These are phyloP conservation scores for Entomortierella beljakovae DNA, from an alignment of 192 early-diverging fungal genomes.

Conservation along the genomic window DNA sequence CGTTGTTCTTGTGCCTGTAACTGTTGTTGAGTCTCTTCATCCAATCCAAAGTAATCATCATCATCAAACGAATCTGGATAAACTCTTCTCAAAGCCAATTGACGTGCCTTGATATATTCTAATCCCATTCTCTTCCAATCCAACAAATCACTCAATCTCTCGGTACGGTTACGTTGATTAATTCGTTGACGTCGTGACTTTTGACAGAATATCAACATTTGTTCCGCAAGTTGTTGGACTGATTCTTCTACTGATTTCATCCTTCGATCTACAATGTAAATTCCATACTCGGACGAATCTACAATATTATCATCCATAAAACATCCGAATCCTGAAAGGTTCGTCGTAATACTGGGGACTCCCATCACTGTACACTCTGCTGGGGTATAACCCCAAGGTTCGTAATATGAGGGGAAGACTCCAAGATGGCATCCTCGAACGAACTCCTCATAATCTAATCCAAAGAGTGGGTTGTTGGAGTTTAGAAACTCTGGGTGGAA, in stretches of 20 bases:
- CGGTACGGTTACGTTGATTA: conserved; percentile 98
- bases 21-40: conserved; percentile 13
- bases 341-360: conserved; percentile 95
- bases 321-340: conserved; percentile 97
- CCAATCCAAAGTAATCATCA: conserved; percentile 54
- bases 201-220: conserved; percentile 94
- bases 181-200: conserved; percentile 98
- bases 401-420: conserved; percentile 97
- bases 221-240: conserved; percentile 84
- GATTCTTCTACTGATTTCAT: conserved; percentile 94
- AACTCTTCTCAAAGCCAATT: conserved; percentile 88
- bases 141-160: conserved; percentile 92
- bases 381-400: conserved; percentile 98
- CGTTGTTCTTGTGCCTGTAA: conserved; percentile 11
- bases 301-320: conserved; percentile 97
- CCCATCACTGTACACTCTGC: conserved; percentile 99
- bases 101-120: conserved; percentile 97
- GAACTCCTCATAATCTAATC: conserved; percentile 98
- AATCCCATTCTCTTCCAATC: conserved; percentile 99
- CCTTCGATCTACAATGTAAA: conserved; percentile 96
- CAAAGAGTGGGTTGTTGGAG: conserved; percentile 93
- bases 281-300: conserved; percentile 93
- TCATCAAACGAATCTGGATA: conserved; percentile 89
- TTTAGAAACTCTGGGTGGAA: conserved; percentile 99
- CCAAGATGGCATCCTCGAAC: conserved; percentile 96